These are phyloP conservation scores for Hemisphaericaspora subhashii DNA, from an alignment of 1,139 yeast species.

Conservation along the genomic window DNA sequence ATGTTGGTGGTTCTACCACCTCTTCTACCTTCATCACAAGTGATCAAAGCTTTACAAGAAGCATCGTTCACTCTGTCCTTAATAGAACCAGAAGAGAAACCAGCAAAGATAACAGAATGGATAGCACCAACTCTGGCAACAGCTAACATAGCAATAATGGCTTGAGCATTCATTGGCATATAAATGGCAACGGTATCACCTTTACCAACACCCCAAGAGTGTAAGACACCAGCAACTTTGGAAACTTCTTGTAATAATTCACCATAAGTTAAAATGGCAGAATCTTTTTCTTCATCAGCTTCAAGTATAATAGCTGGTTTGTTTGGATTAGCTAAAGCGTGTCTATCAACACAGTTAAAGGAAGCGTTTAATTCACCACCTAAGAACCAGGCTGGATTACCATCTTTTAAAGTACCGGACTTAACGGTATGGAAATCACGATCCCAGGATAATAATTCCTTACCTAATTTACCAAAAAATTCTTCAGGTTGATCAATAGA, in stretches of 20 bases:
- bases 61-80: constrained; percentile 91
- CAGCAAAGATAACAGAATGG: constrained; percentile 96
- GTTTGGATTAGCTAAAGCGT: constrained; percentile 83
- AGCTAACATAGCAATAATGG: constrained; percentile 91
- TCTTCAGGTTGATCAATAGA: constrained; percentile 79
- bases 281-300: constrained; percentile 87
- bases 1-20: constrained; percentile 92
- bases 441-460: constrained; percentile 81
- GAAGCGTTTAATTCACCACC: constrained; percentile 94
- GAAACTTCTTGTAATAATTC: constrained; percentile 87
- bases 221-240: constrained; percentile 82
- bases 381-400: constrained; percentile 90
- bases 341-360: constrained; percentile 96
- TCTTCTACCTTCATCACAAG: constrained; percentile 95
- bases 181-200: constrained; percentile 98
- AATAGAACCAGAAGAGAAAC: constrained; percentile 92
- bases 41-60: constrained; percentile 81
- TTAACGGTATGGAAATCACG: constrained; percentile 73
- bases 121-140: constrained; percentile 94
- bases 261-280: constrained; percentile 73
- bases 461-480: constrained; percentile 84
- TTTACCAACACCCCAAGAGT: constrained; percentile 82
- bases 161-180: constrained; percentile 97
- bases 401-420: constrained; percentile 70
- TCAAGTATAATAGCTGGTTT: constrained; percentile 90